These are phyloP conservation scores for Lichtheimia ramosa DNA, from an alignment of 371 early-diverging fungal genomes.

Conservation along the genomic window DNA sequence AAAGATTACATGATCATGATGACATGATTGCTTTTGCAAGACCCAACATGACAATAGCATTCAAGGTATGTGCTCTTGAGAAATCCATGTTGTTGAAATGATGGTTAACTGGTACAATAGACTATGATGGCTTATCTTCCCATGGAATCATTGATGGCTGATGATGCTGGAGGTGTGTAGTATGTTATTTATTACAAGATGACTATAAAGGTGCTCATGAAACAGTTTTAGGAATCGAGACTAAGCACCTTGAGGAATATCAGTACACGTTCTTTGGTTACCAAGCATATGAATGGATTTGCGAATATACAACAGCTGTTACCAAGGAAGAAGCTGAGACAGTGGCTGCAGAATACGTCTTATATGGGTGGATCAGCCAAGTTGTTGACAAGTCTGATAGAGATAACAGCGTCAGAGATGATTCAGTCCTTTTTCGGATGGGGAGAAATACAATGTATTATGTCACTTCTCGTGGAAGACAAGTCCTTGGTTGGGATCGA, in stretches of 20 bases:
- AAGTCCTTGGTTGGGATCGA: conserved; percentile 52
- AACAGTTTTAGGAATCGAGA: conserved; percentile 20
- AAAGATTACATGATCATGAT: conserved; percentile 38
- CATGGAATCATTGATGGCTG: conserved; percentile 31
- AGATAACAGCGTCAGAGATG: conserved; percentile 20
- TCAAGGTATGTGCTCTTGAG: conserved; percentile 24
- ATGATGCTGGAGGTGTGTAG: conserved; percentile 39
- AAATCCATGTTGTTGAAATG: no score
- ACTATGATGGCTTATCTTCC: conserved; percentile 57
- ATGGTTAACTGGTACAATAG: background rate
- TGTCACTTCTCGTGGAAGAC: conserved; percentile 56
- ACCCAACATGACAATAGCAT: conserved; percentile 54
- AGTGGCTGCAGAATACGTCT: conserved; percentile 58
- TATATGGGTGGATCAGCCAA: conserved; percentile 57
- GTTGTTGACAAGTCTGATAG: conserved; percentile 47
- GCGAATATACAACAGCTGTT: conserved; percentile 59
- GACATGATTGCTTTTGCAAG: conserved; percentile 42
- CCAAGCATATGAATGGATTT: conserved; percentile 61
- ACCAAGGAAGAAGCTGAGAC: conserved; percentile 57
- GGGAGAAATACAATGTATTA: conserved; percentile 54
- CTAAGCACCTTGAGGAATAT: conserved; percentile 18
- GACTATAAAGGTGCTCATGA: background rate
- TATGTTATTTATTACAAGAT: background rate
- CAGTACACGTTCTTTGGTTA: conserved; percentile 35
- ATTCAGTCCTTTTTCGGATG: conserved; percentile 40